Evolutionary conservation across 495 filamentous ascomycete species (phyloP), one percentile per base, ranked within the genome.

Genomic region (Penicillium daleae): DNA sequence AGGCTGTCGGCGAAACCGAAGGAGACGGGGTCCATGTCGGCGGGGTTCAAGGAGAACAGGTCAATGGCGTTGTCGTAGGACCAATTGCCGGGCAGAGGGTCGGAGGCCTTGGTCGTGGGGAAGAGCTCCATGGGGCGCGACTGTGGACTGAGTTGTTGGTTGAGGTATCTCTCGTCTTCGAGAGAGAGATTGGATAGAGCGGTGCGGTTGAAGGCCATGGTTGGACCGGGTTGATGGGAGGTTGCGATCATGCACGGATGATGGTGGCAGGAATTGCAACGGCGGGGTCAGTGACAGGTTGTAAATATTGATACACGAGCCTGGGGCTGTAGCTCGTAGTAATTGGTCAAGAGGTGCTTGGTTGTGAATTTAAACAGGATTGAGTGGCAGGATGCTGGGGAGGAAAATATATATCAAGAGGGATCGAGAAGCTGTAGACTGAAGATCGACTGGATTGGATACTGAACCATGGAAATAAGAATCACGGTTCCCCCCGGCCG

Each of bases 21-120:
- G 5, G 72, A 61, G 32, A 74, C 71, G 9, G 71, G 57, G 53
- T 78, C 73, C 50, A 76, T 76, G 31, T 77, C 69, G 53, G 72
- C 65, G 37, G 76, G 66, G 58, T 78, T 76, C 60, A 76, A 35
- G 9, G 74, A 67, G 64, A 78, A 80, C 29, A 80, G 66, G 57
- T 78, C 76, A 60, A 78, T 77, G 37, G 75, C 73, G 49, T 66
- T 76, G 65, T 78, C 76, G 51, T 78, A 80, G 65, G 69, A 69
- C 78, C 78, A 80, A 64, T 78, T 76, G 69, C 67, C 75, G n/a
- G 77, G 71, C 32, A 80, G 56, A 39, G 73, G 74, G 50, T 78
- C 76, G 35, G 72, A 67, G 9, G 12, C 57, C 37, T 67, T 72
- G 59, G 61, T 52, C 26, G 31, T 33, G 19, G 35, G 35, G 40